Base-by-base conservation (phyloP, 805 yeast species). In the Candida dajiaensis region DNA sequence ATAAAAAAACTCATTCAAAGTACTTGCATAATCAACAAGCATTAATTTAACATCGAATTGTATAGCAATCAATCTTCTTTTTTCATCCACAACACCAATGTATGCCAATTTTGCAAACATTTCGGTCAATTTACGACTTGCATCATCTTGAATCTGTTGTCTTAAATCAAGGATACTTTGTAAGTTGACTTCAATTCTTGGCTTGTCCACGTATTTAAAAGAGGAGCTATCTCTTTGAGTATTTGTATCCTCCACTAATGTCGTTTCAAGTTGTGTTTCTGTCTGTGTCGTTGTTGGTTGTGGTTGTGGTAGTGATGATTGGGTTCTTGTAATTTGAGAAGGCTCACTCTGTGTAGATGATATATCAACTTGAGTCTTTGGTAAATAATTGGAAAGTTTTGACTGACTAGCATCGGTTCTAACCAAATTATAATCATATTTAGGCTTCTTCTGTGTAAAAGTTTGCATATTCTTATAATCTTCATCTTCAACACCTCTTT, bases 81-180 rank as follows among this genome's bases (percentile, higher is more conserved):
- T 59, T 11, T 76, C 75, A 60, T 92, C 98, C 2, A 87, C 90
- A 3, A 92, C 66, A 0, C 99, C 99, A 9, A 94, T 83, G 58
- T 75, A 87, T 0, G 83, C 78, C 42, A 84, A 77, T 45, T 85
- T 78, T 9, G 83, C 74, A 63, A 92, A 80, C 2, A 88, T 64
- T 38, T 78, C 74, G 0, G 95, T 83, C 21, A 92, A 64, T 6
- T 74, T 73, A n/a, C 67, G 60, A 58, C 82, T 74, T 0, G 76
- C 66, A 0, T 62, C 50, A 0, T 55, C 53, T 38, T 79, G 78
- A 1, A 83, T 74, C 12, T 73, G 75, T 20, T 68, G 61, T 20
- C 83, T 65, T 5, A 94, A 71, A 2, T 71, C 68, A n/a, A 67
- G 61, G 2, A 92, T 71, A 52, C 92, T 83, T 11, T 76, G 70